Percentiles rank a stretch among this genome's conserved stretches.
Conservation (phyloP, 345 rosid genomes). For the Syzygium grande region DNA sequence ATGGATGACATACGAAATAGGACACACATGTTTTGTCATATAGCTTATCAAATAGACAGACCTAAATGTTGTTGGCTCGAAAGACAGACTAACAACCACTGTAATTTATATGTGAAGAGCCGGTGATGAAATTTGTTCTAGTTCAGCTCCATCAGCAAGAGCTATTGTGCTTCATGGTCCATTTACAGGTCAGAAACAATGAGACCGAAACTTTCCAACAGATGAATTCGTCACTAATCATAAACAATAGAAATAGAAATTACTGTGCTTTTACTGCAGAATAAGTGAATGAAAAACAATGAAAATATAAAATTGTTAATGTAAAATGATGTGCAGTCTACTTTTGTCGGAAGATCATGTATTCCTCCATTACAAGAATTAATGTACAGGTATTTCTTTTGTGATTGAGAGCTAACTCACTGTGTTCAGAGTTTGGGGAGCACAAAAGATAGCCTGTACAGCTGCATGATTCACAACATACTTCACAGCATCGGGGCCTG, state of each 20-base stretch:
- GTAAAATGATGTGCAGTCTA: not conserved
- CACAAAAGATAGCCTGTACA: conserved; percentile 74
- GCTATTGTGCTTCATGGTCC: not conserved
- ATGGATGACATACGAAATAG: not conserved
- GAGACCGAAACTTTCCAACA: not conserved
- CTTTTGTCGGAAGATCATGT: not conserved
- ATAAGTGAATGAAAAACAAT: not conserved
- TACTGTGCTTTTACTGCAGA: not conserved
- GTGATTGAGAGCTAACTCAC: conserved; percentile 31
- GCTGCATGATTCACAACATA: conserved; percentile 68
- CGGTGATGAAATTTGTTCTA: not conserved
- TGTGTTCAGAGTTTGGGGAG: conserved; percentile 60
- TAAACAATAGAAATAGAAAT: not conserved
- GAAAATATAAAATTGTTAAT: not conserved
- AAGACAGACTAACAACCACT: not conserved
- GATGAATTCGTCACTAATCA: not conserved
- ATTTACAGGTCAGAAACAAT: not conserved
- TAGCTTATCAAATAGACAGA: not conserved
- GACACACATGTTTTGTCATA: not conserved
- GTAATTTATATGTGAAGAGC: not conserved
- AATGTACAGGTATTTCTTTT: not conserved
- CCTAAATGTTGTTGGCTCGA: not conserved
- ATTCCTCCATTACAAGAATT: not conserved
- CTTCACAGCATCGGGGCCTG: conserved; percentile 93
- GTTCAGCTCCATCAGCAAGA: not conserved